phyloP scores from a whole-genome alignment of 163 green algal species.

The Scenedesmus sp. region DNA sequence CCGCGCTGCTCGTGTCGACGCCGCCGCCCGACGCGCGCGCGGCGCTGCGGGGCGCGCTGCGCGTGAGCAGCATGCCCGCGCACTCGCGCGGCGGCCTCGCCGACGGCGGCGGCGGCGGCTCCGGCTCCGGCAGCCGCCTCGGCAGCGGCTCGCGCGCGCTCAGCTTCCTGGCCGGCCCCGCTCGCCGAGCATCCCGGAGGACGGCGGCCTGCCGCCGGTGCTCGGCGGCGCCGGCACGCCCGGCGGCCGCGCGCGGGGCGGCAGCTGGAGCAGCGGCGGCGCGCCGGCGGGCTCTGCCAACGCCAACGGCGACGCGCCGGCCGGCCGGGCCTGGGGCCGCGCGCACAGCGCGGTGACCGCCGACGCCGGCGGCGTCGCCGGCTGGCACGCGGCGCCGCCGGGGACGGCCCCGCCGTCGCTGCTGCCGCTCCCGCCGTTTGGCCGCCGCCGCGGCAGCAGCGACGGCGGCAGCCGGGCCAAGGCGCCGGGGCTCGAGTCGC shows the following conservation, averaged over 20 bases:
- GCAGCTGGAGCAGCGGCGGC: neutral
- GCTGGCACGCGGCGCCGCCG: too few relatives aligned
- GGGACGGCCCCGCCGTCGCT: too few relatives aligned
- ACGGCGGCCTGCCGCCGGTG: neutral
- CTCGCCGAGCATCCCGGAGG: constrained; percentile 1
- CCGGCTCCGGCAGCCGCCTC: neutral
- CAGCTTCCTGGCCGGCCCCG: neutral
- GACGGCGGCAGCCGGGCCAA: too few relatives aligned
- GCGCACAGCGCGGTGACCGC: too few relatives aligned
- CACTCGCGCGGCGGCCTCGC: constrained; percentile 11
- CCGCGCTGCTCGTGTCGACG: neutral
- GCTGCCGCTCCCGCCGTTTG: too few relatives aligned
- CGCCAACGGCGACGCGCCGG: too few relatives aligned
- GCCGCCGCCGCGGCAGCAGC: neutral
- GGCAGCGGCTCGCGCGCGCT: neutral
- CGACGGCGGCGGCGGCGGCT: too few relatives aligned
- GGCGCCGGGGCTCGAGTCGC: too few relatives aligned
- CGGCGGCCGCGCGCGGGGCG: neutral
- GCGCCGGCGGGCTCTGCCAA: too few relatives aligned
- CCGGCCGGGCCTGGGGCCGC: too few relatives aligned
- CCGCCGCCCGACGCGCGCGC: neutral
- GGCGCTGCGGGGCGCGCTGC: neutral
- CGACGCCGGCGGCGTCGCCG: too few relatives aligned
- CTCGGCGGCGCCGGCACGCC: neutral
- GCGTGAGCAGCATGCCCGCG: neutral